phyloP scores from a whole-genome alignment of 2,329 filamentous ascomycete genomes.

The Trichoderma atrobrunneum region DNA sequence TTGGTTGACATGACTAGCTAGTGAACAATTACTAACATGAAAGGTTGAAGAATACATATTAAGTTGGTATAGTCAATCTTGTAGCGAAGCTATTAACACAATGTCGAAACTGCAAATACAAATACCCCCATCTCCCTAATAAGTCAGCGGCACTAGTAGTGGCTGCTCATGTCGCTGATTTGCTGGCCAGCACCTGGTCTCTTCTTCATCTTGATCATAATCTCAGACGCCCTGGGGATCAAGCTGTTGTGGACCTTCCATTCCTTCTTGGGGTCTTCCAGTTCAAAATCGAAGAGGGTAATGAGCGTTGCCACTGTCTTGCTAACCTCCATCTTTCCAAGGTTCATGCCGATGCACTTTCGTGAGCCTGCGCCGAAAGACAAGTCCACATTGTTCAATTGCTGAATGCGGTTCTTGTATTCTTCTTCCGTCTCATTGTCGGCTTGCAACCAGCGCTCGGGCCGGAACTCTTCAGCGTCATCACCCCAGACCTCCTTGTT shows the following conservation, averaged over 20 bases:
- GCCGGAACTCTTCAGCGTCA: constrained; percentile 42
- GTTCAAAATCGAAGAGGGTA: constrained; percentile 35
- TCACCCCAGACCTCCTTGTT: constrained; percentile 41
- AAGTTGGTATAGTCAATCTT: background rate
- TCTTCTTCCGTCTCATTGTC: constrained; percentile 24
- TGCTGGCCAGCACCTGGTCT: background rate
- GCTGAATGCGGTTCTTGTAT: constrained; percentile 23
- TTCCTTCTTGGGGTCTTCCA: constrained; percentile 23
- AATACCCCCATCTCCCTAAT: background rate
- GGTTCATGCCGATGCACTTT: constrained; percentile 41
- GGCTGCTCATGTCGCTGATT: background rate
- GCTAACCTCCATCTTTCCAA: constrained; percentile 42
- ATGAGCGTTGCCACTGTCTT: constrained; percentile 48
- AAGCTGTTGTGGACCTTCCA: constrained; percentile 25
- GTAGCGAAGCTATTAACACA: background rate
- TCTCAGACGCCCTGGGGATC: background rate
- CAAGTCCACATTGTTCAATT: constrained; percentile 36
- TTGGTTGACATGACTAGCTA: background rate
- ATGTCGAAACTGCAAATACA: background rate
- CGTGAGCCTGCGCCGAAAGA: constrained; percentile 43
- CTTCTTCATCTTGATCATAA: background rate
- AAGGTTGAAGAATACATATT: background rate
- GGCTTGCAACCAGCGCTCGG: constrained; percentile 36
- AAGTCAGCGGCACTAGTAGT: background rate
- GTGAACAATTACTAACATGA: background rate